Evolutionary conservation across 176 grass and related monocot species (phyloP).

Genomic region (Urochloa ruziziensis): DNA sequence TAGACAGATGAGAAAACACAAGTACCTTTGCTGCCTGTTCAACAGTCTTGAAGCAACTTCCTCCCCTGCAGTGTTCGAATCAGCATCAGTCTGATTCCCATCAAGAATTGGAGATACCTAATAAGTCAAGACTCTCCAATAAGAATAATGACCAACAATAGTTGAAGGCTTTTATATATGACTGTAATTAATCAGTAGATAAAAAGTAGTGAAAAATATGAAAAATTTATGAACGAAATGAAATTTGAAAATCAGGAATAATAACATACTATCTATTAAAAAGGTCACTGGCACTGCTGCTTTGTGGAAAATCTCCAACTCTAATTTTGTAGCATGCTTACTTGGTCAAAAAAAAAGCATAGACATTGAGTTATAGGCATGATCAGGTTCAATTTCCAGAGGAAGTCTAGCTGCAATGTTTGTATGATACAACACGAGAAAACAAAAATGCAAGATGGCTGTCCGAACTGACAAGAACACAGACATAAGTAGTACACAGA

Average conservation of each 20-base stretch:
- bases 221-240: neutral
- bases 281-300: neutral
- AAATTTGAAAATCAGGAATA: neutral
- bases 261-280: neutral
- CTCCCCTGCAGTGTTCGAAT: slow-evolving; percentile 62
- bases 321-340: neutral
- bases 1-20: slow-evolving; percentile 32
- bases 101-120: slow-evolving; percentile 74
- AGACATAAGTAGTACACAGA: neutral
- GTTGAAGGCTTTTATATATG: slow-evolving; percentile 1
- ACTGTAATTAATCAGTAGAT: neutral
- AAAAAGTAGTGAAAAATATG: neutral
- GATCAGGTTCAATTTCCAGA: neutral
- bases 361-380: neutral
- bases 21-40: slow-evolving; percentile 73
- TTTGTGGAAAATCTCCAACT: slow-evolving; percentile 6
- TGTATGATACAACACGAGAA: neutral
- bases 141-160: slow-evolving; percentile 36
- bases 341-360: neutral
- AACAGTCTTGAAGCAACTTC: slow-evolving; percentile 63
- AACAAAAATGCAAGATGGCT: neutral
- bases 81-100: slow-evolving; percentile 64
- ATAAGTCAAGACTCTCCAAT: slow-evolving; percentile 56
- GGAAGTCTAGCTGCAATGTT: neutral
- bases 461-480: neutral